phyloP scores from a whole-genome alignment of 345 rosid genomes.

The Eucalyptus tenuipes region DNA sequence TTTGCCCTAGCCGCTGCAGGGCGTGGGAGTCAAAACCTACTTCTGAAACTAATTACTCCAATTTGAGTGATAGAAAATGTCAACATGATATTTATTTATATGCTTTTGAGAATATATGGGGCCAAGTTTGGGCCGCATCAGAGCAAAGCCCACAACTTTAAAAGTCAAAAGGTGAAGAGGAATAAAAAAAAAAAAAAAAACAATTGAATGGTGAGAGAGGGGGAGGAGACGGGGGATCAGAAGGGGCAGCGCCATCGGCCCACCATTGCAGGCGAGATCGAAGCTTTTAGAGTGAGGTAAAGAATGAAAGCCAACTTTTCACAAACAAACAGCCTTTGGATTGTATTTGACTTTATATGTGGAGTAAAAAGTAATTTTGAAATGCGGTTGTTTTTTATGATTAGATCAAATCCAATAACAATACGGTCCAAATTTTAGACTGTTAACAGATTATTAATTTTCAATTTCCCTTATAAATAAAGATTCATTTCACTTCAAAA shows the following conservation, averaged over 20 bases:
- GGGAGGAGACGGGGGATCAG: neutral
- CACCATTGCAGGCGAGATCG: neutral
- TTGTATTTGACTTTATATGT: neutral
- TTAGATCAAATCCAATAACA: neutral
- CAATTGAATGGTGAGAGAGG: neutral
- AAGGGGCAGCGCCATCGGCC: neutral
- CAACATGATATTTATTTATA: accelerated
- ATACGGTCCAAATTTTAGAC: neutral
- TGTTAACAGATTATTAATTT: neutral
- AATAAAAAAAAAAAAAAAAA: neutral
- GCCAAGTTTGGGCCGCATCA: neutral
- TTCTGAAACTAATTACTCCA: too few relatives aligned
- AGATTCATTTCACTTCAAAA: neutral
- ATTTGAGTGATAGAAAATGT: neutral
- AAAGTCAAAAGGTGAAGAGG: neutral
- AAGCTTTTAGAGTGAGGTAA: neutral
- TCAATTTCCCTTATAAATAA: neutral
- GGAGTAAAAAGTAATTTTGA: neutral
- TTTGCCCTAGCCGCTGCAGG: too few relatives aligned
- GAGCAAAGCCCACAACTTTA: neutral
- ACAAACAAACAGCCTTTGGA: neutral
- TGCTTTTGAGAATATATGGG: neutral
- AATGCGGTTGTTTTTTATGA: neutral
- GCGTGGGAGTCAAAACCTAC: too few relatives aligned
- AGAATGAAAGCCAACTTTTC: neutral